Conservation (phyloP, 805 yeast species). For the Ascoidea tarda region DNA sequence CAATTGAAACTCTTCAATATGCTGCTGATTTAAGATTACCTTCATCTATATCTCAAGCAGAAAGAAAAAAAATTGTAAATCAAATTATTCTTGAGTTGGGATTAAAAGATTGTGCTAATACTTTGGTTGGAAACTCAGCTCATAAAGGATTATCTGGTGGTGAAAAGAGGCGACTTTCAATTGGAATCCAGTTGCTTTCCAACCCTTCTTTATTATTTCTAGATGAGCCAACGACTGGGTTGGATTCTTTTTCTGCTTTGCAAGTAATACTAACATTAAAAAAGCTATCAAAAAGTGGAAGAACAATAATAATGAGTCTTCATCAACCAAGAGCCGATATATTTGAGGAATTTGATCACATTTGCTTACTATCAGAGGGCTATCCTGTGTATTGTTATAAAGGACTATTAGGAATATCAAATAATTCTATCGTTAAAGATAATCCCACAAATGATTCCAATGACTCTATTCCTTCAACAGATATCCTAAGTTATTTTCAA, state of each 20-base stretch:
- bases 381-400: slow-evolving; percentile 34
- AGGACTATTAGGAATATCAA: slow-evolving; percentile 7
- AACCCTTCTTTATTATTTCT: slow-evolving; percentile 66
- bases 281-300: slow-evolving; percentile 41
- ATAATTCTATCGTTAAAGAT: no score
- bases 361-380: slow-evolving; percentile 59
- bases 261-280: slow-evolving; percentile 47
- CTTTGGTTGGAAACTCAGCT: slow-evolving; percentile 37
- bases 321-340: slow-evolving; percentile 83
- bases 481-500: slow-evolving; percentile 29
- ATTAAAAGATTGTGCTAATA: slow-evolving; percentile 46
- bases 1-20: slow-evolving; percentile 51
- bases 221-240: slow-evolving; percentile 84
- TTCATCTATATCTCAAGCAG: slow-evolving; percentile 23
- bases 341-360: slow-evolving; percentile 48
- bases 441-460: no score
- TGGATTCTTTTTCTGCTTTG: slow-evolving; percentile 68
- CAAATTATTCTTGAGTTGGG: slow-evolving; percentile 54
- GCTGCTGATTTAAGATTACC: slow-evolving; percentile 65
- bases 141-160: slow-evolving; percentile 70
- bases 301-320: slow-evolving; percentile 62
- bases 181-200: slow-evolving; percentile 64
- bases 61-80: slow-evolving; percentile 36
- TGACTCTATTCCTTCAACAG: no score
- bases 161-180: slow-evolving; percentile 62